Base-by-base conservation (phyloP, 2,329 filamentous ascomycete species). In the Talaromyces albobiverticillius region DNA sequence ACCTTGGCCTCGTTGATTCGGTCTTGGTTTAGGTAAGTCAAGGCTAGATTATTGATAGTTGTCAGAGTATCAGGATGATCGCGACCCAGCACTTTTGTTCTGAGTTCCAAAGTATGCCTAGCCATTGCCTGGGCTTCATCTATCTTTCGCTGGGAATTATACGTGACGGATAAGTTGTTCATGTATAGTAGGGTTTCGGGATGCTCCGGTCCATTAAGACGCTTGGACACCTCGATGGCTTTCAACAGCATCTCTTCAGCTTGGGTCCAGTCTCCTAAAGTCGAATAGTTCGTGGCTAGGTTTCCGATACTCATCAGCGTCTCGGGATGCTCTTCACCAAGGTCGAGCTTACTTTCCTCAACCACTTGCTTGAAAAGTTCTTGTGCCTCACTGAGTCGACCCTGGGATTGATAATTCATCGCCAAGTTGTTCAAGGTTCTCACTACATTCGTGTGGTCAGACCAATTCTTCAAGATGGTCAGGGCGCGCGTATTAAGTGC, bases 1-100 rank as follows among this genome's bases (percentile, higher is more conserved):
- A 51, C 43, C 54, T 62, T 60, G n/a, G 63, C 62, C 48, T 61
- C 43, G 36, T 53, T 49, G 42, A 51, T 55, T 20, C 54, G 46
- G 31, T 57, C 57, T 46, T 62, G 60, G 46, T 56, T 16, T 20
- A 40, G 11, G 16, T 55, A 51, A 14, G 40, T 52, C 6, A 22
- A 29, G 32, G 52, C 60, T 20, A 64, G 42, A 41, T 59, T 56
- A 31, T 36, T 47, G 51, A 62, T 55, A 29, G 54, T 61, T 10
- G 2, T 38, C 11, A 64, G 54, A 13, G 59, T 63, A 31, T 57
- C 41, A 14, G 54, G 56, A 50, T 64, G 61, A 20, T 54, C 45
- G 16, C 25, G 22, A 18, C 47, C 53, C 13, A 46, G n/a, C 41
- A 38, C 32, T 25, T 53, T 54, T 32, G 20, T 34, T 31, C 47